These are phyloP conservation scores for Dispira simplex DNA, from an alignment of 192 early-diverging fungal genomes.

Conservation along the genomic window DNA sequence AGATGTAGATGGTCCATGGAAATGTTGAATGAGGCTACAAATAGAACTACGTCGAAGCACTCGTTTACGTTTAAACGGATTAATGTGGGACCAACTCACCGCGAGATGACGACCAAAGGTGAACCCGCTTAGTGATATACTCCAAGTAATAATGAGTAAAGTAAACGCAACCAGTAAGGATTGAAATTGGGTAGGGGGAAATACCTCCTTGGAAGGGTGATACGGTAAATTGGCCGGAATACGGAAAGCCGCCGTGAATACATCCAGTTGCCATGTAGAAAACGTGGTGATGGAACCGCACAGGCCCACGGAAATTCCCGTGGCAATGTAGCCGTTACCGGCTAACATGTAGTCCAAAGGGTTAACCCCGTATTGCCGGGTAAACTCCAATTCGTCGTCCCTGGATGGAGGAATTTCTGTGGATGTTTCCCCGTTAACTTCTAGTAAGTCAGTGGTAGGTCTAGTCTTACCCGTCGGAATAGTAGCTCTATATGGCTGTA, in stretches of 20 bases:
- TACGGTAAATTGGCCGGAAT: background rate
- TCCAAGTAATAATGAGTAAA: constrained; percentile 3
- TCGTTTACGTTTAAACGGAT: background rate
- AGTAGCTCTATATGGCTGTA: background rate
- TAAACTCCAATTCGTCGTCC: too few relatives aligned
- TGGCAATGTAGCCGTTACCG: constrained; percentile 12
- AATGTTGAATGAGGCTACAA: background rate
- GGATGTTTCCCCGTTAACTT: background rate
- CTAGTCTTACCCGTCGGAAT: background rate
- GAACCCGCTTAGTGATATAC: background rate
- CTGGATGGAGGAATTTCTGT: background rate
- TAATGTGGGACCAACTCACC: background rate
- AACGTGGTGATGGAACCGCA: constrained; percentile 77
- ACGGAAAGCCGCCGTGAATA: constrained; percentile 24
- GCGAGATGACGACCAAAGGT: constrained; percentile 8
- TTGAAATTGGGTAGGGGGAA: constrained; percentile 8
- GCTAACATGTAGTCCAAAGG: constrained; percentile 7
- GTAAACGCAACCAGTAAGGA: background rate
- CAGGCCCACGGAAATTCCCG: constrained; percentile 35
- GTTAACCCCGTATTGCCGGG: background rate
- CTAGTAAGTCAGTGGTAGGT: background rate
- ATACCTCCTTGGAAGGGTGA: background rate
- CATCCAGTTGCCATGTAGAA: constrained; percentile 54
- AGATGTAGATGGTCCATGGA: background rate
- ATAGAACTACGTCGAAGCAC: background rate